A percentile compares a stretch with the other conserved stretches of the same genome.
Conservation (phyloP, 1,139 yeast genomes). For the Yamadazyma atlantica region DNA sequence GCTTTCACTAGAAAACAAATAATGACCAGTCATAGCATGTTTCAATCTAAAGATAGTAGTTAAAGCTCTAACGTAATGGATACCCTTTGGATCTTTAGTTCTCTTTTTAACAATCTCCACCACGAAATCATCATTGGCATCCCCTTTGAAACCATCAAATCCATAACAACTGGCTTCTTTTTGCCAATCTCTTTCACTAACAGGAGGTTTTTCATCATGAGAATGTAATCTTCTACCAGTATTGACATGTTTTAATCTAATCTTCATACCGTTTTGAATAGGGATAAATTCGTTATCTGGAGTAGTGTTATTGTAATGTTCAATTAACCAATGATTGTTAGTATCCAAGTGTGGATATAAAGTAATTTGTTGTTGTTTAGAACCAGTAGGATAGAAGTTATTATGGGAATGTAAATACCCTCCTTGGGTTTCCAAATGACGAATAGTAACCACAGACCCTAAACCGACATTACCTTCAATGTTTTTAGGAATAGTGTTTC, state of each 20-base stretch:
- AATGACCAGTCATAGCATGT: conserved; percentile 89
- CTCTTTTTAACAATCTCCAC: conserved; percentile 75
- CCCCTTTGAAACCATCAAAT: conserved; percentile 86
- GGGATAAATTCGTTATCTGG: conserved; percentile 59
- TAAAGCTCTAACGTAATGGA: conserved; percentile 67
- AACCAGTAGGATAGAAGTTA: conserved; percentile 84
- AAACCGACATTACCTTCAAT: conserved; percentile 83
- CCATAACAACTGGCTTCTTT: conserved; percentile 95
- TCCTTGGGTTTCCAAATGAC: conserved; percentile 85
- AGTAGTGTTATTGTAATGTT: conserved; percentile 57
- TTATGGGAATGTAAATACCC: conserved; percentile 95
- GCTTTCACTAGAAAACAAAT: conserved; percentile 80
- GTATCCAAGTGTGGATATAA: conserved; percentile 88
- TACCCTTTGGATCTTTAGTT: conserved; percentile 59
- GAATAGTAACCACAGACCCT: conserved; percentile 76
- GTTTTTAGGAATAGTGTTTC: conserved; percentile 65
- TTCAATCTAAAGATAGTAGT: conserved; percentile 82
- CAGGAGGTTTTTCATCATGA: conserved; percentile 94
- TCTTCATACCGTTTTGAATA: conserved; percentile 72
- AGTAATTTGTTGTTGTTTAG: conserved; percentile 93
- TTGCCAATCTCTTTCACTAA: conserved; percentile 91
- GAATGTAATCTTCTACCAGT: conserved; percentile 88
- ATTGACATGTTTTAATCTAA: conserved; percentile 69
- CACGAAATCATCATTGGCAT: conserved; percentile 91
- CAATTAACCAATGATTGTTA: conserved; percentile 85